Conservation (phyloP, 805 yeast species). For the Vanderwaltozyma tropicalis region DNA sequence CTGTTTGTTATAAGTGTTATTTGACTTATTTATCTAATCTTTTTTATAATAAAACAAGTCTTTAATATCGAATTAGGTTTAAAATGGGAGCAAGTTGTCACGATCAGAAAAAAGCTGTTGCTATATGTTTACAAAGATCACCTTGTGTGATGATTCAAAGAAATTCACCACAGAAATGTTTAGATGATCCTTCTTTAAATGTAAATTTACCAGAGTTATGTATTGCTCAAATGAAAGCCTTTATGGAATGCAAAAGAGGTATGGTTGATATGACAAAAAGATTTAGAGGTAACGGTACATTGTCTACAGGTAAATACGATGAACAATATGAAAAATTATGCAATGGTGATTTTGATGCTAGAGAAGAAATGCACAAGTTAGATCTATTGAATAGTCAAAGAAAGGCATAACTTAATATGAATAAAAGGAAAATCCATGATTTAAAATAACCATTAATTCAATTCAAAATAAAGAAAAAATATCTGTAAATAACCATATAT, state of each 20-base stretch:
- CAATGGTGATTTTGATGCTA: conserved; percentile 71
- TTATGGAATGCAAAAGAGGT: conserved; percentile 84
- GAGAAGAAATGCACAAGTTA: conserved; percentile 68
- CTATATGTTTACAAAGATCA: conserved; percentile 88
- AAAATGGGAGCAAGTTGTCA: conserved; percentile 73
- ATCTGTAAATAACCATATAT: too few relatives aligned
- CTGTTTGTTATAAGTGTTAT: too few relatives aligned
- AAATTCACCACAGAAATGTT: conserved; percentile 79
- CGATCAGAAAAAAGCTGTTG: conserved; percentile 91
- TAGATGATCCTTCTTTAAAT: conserved; percentile 67
- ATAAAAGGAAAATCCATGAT: too few relatives aligned
- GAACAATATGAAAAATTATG: conserved; percentile 74
- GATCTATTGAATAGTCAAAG: conserved; percentile 46
- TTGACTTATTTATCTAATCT: too few relatives aligned
- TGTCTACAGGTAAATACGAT: conserved; percentile 87
- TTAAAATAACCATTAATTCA: too few relatives aligned
- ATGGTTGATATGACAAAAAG: conserved; percentile 86
- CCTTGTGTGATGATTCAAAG: conserved; percentile 91
- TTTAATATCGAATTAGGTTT: too few relatives aligned
- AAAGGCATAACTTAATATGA: conserved; percentile 27
- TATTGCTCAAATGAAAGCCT: conserved; percentile 71
- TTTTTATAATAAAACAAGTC: too few relatives aligned
- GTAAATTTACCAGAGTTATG: conserved; percentile 81
- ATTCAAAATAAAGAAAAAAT: too few relatives aligned
- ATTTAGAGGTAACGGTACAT: conserved; percentile 86